Base-by-base conservation (phyloP, 148 eudicot species). In the Amaranthus cruentus region DNA sequence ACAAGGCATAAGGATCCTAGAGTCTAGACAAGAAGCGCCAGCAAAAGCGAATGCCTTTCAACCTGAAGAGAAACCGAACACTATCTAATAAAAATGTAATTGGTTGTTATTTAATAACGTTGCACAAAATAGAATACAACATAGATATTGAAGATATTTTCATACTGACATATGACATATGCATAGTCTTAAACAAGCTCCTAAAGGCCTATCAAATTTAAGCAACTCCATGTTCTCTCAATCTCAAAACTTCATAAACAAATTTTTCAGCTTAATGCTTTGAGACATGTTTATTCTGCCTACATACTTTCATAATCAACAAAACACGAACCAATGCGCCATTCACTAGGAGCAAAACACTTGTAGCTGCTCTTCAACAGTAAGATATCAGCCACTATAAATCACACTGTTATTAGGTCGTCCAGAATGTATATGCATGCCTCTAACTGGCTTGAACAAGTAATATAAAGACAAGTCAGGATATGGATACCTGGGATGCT, bases 401-500 rank as follows among this genome's bases (percentile, higher is more conserved):
- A 70, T 55, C 38, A 28, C 38, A 2, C 38, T 28, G 38, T 28
- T 28, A 28, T 28, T 28, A 28, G 38, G 38, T 28, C 38, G 38
- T 2, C 38, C 38, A 28, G 38, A 28, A 28, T 28, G 2, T 28
- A 28, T 28, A 28, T 28, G 38, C 38, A 28, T 28, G 38, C 38
- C 38, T 28, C 38, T 28, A 28, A 28, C 38, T 28, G 38, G 38
- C 38, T 28, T 47, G 7, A 0, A 0, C 14, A 4, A 14, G 21
- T 46, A 59, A 60, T 18, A 60, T 9, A 42, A 76, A 44, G 63
- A n/a, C 53, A 8, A 67, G 46, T 55, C 42, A 59, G 3, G 42
- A 52, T 55, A 75, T 47, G 38, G 58, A 18, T 74, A 93, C 98
- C 90, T 93, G 91, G 38, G 96, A 85, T 44, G 87, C 64, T 75